Conservation (phyloP, 2,329 filamentous ascomycete genomes). For the Sclerotinia minor region DNA sequence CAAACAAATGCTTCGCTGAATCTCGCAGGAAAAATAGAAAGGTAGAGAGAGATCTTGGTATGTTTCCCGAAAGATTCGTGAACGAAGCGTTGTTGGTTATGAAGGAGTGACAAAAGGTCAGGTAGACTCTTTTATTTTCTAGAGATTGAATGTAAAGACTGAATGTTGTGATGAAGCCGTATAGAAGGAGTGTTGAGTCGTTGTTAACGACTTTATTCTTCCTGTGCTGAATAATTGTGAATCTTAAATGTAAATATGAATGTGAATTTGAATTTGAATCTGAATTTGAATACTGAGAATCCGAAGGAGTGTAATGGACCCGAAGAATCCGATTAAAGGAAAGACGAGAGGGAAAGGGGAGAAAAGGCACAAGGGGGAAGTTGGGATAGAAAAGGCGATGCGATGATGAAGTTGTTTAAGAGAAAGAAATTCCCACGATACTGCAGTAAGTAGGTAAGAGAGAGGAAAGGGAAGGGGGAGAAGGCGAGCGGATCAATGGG, state of each 20-base stretch:
- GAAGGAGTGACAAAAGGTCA: constrained; percentile 21
- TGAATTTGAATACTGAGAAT: constrained; percentile 31
- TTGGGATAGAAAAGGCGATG: constrained; percentile 19
- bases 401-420: constrained; percentile 23
- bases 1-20: constrained; percentile 37
- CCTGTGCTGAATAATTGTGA: background rate
- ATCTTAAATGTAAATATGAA: constrained; percentile 18
- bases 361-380: constrained; percentile 32
- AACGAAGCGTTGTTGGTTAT: background rate
- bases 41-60: constrained; percentile 25
- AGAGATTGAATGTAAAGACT: constrained; percentile 28
- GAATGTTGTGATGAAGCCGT: background rate
- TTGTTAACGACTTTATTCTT: background rate
- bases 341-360: constrained; percentile 40
- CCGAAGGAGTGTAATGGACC: constrained; percentile 47
- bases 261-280: too few species aligned
- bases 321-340: constrained; percentile 45
- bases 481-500: constrained; percentile 14
- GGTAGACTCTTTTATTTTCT: constrained; percentile 5
- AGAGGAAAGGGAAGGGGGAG: constrained; percentile 19
- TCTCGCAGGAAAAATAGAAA: constrained; percentile 42
- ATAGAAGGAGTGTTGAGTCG: constrained; percentile 13
- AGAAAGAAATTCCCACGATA: constrained; percentile 20
- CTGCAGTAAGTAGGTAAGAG: constrained; percentile 7
- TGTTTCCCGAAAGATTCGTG: constrained; percentile 15